Evolutionary conservation across 1,284 basidiomycete species (phyloP).

Genomic region (Marasmius sp.): DNA sequence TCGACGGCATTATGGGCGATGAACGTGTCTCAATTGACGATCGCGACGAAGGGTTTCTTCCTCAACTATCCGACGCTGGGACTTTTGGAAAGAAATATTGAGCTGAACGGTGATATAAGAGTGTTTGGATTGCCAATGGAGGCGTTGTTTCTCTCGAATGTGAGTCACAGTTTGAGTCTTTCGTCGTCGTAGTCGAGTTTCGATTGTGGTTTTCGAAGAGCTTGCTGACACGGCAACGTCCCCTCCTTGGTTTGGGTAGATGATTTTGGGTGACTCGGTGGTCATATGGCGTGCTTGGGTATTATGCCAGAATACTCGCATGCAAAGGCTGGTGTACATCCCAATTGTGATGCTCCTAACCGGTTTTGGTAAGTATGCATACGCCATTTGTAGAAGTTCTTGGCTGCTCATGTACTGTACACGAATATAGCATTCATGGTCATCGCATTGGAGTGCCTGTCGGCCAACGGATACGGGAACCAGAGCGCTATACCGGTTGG

Average conservation of each 20-base stretch:
- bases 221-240: neutral
- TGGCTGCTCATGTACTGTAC: neutral
- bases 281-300: constrained; percentile 11
- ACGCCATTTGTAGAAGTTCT: no score
- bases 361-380: neutral
- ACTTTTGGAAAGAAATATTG: neutral
- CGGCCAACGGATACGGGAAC: neutral
- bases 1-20: constrained; percentile 7
- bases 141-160: neutral
- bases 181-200: neutral
- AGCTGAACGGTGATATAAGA: neutral
- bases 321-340: neutral
- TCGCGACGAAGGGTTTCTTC: neutral
- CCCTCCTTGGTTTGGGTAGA: neutral
- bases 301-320: neutral
- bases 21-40: neutral
- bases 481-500: constrained; percentile 1
- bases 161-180: neutral
- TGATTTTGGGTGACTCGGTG: constrained; percentile 9
- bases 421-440: neutral
- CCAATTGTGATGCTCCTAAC: neutral
- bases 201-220: no score
- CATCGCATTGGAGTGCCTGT: constrained; percentile 4
- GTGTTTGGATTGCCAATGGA: neutral
- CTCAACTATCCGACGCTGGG: neutral